Base-by-base conservation (phyloP, 106 monocot genomes). In the Agapanthus africanus region DNA sequence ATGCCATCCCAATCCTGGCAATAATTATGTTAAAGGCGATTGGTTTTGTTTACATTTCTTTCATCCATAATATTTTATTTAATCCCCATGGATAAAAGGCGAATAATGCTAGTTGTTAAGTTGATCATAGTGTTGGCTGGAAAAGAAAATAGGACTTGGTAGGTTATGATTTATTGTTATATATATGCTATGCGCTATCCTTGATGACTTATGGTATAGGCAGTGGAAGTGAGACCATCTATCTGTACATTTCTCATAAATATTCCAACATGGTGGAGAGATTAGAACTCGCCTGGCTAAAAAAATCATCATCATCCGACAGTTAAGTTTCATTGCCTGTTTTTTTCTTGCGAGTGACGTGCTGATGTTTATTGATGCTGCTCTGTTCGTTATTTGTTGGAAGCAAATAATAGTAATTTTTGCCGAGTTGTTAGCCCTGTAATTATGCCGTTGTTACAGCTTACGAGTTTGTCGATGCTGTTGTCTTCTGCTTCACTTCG, bases 1-100 rank as follows among this genome's bases (percentile, higher is more conserved):
- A 32, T 73, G 78, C 88, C 64, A 28, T 63, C 84, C 19, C 84
- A 77, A 22, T 57, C 87, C 70, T 15, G 52, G 69, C 14, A 56
- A 63, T 75, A 7, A 33, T 81, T 41, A 88, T 81, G 31, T 63
- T 79, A 59, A 92, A 87, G 79, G 68, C 73, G 68, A 26, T 57
- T 62, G 32, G 21, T 54, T 50, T 40, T 41, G 4, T 66, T 65
- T 46, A 4, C 31, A 19, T 42, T 18, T 19, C 19, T 16, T 46
- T 59, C 23, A 10, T 19, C 16, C 27, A 38, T 22, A 26, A 9
- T 13, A 59, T 71, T 78, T 56, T 22, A 65, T 65, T 35, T 54
- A 21, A 40, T 36, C 41, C 30, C 11, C 18, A 37, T 27, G 37
- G 36, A 62, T 47, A 14, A n/a, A 49, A 76, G 19, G 28, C 14